Evolutionary conservation across 1,139 yeast genomes (phyloP).

Genomic region (Taphrina flavorubra): DNA sequence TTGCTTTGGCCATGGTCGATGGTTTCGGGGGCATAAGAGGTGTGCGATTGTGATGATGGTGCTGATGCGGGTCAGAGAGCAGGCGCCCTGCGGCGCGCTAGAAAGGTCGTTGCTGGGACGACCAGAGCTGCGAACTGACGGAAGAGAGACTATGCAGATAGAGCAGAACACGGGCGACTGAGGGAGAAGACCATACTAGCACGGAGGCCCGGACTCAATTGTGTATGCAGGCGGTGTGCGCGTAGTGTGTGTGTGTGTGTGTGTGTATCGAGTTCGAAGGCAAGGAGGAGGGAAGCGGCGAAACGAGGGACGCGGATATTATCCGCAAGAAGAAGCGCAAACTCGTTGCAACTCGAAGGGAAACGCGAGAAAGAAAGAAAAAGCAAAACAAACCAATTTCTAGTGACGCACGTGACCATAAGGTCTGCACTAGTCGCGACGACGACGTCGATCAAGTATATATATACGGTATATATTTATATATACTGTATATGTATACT

Average conservation of each 20-base stretch:
- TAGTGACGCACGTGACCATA: background rate
- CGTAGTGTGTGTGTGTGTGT: too few relatives aligned
- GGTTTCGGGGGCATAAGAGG: conserved; percentile 8
- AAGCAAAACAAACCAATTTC: background rate
- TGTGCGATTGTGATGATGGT: background rate
- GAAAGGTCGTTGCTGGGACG: background rate
- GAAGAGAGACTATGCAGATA: background rate
- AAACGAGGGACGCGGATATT: background rate
- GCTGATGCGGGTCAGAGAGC: background rate
- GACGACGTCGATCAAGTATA: too few relatives aligned
- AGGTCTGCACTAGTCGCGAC: too few relatives aligned
- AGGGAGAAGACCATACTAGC: too few relatives aligned
- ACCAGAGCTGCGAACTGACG: background rate
- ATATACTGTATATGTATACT: too few relatives aligned
- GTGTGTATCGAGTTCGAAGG: background rate
- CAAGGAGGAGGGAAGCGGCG: background rate
- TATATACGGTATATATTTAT: too few relatives aligned
- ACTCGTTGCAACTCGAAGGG: too few relatives aligned
- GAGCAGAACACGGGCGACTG: too few relatives aligned
- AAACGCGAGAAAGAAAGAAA: background rate
- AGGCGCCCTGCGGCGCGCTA: conserved; percentile 2
- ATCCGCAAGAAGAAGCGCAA: too few relatives aligned
- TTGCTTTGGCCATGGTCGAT: conserved; percentile 27
- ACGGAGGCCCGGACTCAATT: too few relatives aligned
- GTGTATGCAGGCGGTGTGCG: too few relatives aligned